Evolutionary conservation across 108 stramenopile genomes (phyloP).

Genomic region (Fragilariopsis cylindrus): DNA sequence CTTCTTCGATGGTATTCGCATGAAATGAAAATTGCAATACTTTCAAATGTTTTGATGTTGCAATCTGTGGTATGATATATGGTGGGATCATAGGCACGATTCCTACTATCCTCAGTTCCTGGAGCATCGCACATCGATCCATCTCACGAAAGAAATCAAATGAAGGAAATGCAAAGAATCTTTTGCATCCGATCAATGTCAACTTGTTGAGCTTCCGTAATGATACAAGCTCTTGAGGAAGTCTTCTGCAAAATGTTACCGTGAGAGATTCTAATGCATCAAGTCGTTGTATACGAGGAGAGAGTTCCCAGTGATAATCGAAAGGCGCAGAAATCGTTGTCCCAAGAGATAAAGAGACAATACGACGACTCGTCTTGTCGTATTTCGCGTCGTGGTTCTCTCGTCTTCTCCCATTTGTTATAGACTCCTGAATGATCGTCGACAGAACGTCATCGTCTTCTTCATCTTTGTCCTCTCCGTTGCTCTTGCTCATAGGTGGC

Average conservation of each 20-base stretch:
- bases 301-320: not conserved
- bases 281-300: not conserved
- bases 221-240: not conserved
- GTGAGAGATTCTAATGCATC: not conserved
- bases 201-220: not conserved
- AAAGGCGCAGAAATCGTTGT: not conserved
- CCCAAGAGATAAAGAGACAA: not conserved
- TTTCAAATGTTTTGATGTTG: not conserved
- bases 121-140: not conserved
- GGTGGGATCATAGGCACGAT: not conserved
- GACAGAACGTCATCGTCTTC: too few relatives aligned
- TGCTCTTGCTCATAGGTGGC: too few relatives aligned
- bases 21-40: not conserved
- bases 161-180: not conserved
- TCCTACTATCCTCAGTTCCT: not conserved
- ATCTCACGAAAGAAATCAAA: not conserved
- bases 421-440: too few relatives aligned
- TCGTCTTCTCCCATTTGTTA: too few relatives aligned
- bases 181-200: not conserved
- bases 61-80: not conserved
- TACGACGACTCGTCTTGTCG: not conserved
- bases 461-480: too few relatives aligned
- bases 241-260: not conserved
- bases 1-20: not conserved
- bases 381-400: too few relatives aligned